Evolutionary conservation across 75 land plant species (phyloP).

Genomic region (Chamaecyparis obtusa): DNA sequence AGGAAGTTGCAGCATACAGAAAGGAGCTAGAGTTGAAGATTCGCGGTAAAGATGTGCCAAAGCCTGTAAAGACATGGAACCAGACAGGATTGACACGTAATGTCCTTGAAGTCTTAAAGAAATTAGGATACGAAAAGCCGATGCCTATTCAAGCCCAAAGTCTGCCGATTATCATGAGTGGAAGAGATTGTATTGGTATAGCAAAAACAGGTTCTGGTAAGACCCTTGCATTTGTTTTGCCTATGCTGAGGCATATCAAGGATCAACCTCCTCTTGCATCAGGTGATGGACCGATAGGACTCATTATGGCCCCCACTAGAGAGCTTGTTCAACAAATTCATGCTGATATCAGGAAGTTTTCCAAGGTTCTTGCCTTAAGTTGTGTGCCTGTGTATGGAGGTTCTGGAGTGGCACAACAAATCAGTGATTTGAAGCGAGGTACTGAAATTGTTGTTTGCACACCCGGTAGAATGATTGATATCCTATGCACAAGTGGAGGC

Average conservation of each 20-base stretch:
- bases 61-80: constrained; percentile 89
- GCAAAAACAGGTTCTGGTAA: constrained; percentile 99
- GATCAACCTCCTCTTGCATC: constrained; percentile 87
- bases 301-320: constrained; percentile 98
- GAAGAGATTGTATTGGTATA: constrained; percentile 94
- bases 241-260: constrained; percentile 96
- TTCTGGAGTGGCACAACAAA: constrained; percentile 98
- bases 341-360: constrained; percentile 84
- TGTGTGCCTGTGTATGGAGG: constrained; percentile 99
- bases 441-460: constrained; percentile 92
- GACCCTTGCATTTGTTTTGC: constrained; percentile 93
- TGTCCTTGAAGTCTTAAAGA: constrained; percentile 78
- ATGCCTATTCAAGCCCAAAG: constrained; percentile 98
- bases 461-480: constrained; percentile 98
- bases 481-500: constrained; percentile 92
- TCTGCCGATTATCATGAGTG: constrained; percentile 92
- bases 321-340: constrained; percentile 98
- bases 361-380: constrained; percentile 75
- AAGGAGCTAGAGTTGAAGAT: constrained; percentile 90
- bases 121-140: constrained; percentile 84
- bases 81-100: constrained; percentile 89
- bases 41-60: constrained; percentile 94
- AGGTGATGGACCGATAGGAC: constrained; percentile 96
- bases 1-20: constrained; percentile 76
- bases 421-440: constrained; percentile 93